Conservation (phyloP, 345 rosid genomes). For the Fremontodendron californicum region DNA sequence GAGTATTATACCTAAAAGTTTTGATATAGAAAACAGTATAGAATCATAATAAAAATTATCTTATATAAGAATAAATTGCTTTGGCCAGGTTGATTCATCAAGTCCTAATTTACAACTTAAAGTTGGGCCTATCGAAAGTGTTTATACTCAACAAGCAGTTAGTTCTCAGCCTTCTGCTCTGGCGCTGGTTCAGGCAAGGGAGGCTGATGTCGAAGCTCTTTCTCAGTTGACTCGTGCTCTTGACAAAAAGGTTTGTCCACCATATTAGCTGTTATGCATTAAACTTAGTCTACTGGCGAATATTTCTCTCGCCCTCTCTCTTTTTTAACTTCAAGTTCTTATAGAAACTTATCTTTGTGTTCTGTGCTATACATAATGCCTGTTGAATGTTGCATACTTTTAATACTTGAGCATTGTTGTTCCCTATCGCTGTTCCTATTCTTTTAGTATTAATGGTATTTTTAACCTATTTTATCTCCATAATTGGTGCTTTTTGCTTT, state of each 20-base stretch:
- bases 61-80: conserved; percentile 17
- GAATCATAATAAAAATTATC: background rate
- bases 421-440: background rate
- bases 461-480: background rate
- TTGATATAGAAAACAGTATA: background rate
- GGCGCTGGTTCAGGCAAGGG: conserved; percentile 47
- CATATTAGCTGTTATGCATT: conserved; percentile 14
- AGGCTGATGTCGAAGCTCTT: conserved; percentile 59
- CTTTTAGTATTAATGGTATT: background rate
- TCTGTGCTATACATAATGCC: background rate
- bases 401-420: background rate
- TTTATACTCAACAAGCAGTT: conserved; percentile 27
- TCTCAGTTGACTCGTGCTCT: conserved; percentile 46
- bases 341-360: background rate
- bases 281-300: background rate
- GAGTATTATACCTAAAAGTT: background rate
- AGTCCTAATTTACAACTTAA: conserved; percentile 37
- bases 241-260: conserved; percentile 53
- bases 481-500: background rate
- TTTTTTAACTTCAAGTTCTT: background rate
- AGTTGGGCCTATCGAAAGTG: conserved; percentile 34
- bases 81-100: conserved; percentile 44
- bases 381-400: background rate
- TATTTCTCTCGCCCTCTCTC: background rate
- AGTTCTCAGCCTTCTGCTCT: conserved; percentile 38